Percentiles rank a stretch among this genome's conserved stretches.
These are phyloP conservation scores for Cichorium intybus DNA, from an alignment of 140 eudicot species.

Conservation along the genomic window DNA sequence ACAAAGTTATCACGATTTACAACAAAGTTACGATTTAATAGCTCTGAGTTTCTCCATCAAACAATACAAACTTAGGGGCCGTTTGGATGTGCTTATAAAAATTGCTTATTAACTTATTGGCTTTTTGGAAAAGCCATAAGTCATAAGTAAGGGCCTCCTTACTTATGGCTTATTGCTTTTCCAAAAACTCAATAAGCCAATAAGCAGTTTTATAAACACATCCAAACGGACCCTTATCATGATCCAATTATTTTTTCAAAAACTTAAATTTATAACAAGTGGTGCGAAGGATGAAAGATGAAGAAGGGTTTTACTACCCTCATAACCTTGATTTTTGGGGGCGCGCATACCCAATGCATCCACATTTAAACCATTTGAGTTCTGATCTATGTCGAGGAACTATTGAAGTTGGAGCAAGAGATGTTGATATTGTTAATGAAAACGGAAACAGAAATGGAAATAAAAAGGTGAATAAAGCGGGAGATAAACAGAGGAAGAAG, in stretches of 20 bases:
- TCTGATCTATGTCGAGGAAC: conserved; percentile 95
- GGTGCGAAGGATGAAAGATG: conserved; percentile 88
- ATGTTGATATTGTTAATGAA: background rate
- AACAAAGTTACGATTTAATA: too few relatives aligned
- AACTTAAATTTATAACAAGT: conserved; percentile 47
- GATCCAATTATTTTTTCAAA: conserved; percentile 13
- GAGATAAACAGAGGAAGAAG: background rate
- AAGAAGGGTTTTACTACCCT: conserved; percentile 94
- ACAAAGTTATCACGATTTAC: too few relatives aligned
- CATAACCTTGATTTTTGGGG: conserved; percentile 98
- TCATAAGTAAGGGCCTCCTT: too few relatives aligned
- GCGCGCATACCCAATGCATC: conserved; percentile 98
- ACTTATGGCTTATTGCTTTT: too few relatives aligned
- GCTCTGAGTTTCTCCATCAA: too few relatives aligned
- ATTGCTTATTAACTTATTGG: too few relatives aligned
- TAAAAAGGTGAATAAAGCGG: background rate
- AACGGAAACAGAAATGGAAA: background rate
- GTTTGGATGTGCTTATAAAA: too few relatives aligned
- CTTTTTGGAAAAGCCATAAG: too few relatives aligned
- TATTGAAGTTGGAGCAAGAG: conserved; percentile 27
- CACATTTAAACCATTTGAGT: conserved; percentile 86
- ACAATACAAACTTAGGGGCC: too few relatives aligned
- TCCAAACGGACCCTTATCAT: too few relatives aligned
- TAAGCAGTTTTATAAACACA: too few relatives aligned
- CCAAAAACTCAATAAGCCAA: too few relatives aligned